These are phyloP conservation scores for Phytophthora colocasiae DNA, from an alignment of 352 stramenopile genomes.

Conservation along the genomic window DNA sequence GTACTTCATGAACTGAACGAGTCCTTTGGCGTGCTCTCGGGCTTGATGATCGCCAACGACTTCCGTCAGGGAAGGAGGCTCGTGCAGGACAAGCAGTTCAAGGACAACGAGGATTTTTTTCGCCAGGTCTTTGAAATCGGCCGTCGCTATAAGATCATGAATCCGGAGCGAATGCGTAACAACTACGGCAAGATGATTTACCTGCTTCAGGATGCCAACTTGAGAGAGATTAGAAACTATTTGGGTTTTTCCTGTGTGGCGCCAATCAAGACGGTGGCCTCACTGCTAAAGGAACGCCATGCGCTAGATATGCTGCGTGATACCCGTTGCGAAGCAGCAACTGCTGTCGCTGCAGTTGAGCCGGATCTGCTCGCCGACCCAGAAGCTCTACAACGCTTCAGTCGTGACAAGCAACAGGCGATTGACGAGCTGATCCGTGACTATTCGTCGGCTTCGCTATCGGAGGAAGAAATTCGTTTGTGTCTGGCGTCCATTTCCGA, in stretches of 20 bases:
- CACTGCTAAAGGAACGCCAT: slow-evolving; percentile 74
- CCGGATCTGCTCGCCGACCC: slow-evolving; percentile 17
- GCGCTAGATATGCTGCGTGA: slow-evolving; percentile 80
- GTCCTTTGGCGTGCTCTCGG: slow-evolving; percentile 70
- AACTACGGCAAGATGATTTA: slow-evolving; percentile 97
- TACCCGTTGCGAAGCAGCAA: slow-evolving; percentile 68
- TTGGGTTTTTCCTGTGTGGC: slow-evolving; percentile 82
- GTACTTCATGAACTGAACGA: slow-evolving; percentile 77
- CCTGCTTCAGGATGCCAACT: slow-evolving; percentile 91
- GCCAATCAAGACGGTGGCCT: slow-evolving; percentile 75
- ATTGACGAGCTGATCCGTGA: slow-evolving; percentile 51
- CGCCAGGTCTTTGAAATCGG: slow-evolving; percentile 90
- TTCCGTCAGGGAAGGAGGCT: slow-evolving; percentile 67
- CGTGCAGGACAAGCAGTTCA: slow-evolving; percentile 66
- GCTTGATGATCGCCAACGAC: slow-evolving; percentile 66
- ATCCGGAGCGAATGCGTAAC: slow-evolving; percentile 90
- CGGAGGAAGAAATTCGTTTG: slow-evolving; percentile 60
- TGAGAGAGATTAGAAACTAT: slow-evolving; percentile 71
- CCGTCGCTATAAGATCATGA: slow-evolving; percentile 96
- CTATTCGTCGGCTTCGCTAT: slow-evolving; percentile 54
- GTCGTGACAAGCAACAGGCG: slow-evolving; percentile 39
- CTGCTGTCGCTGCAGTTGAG: slow-evolving; percentile 43
- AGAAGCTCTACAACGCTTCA: slow-evolving; percentile 32
- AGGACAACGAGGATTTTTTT: slow-evolving; percentile 85
- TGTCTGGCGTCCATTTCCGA: slow-evolving; percentile 62